Evolutionary conservation across 2,329 filamentous ascomycete species (phyloP).

Genomic region (Fusarium nisikadoi): DNA sequence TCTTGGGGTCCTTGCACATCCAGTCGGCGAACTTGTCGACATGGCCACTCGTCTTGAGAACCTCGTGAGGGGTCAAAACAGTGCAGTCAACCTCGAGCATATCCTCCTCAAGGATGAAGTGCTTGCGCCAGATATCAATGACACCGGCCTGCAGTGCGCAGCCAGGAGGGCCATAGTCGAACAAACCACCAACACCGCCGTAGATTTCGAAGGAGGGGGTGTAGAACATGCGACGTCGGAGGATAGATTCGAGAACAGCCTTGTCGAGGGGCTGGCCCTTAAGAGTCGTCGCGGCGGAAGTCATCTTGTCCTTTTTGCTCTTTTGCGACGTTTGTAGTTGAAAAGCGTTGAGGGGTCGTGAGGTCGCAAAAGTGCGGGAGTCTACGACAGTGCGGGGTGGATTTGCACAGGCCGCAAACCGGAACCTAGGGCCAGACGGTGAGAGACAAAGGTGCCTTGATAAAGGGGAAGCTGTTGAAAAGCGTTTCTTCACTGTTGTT

Average conservation of each 20-base stretch:
- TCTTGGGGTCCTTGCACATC: constrained; percentile 99
- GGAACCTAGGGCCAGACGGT: constrained; percentile 25
- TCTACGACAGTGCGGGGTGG: constrained; percentile 35
- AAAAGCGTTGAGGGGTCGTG: constrained; percentile 46
- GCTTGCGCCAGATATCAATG: constrained; percentile 89
- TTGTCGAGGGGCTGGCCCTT: constrained; percentile 93
- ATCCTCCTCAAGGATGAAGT: constrained; percentile 91
- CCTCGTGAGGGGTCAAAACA: constrained; percentile 90
- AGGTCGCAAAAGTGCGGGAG: constrained; percentile 46
- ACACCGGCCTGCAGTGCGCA: constrained; percentile 89
- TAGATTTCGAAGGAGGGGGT: constrained; percentile 97
- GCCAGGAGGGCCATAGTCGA: constrained; percentile 92
- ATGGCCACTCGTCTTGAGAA: constrained; percentile 95
- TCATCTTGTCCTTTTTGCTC: constrained; percentile 52
- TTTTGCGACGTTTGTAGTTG: constrained; percentile 45
- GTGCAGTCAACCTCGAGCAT: constrained; percentile 97
- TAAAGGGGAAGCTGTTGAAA: constrained; percentile 27
- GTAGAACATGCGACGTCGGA: constrained; percentile 91
- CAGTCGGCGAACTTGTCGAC: constrained; percentile 98
- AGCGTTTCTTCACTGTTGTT: constrained; percentile 2
- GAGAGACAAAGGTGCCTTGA: constrained; percentile 33
- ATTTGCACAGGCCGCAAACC: constrained; percentile 41
- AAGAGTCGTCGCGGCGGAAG: constrained; percentile 74
- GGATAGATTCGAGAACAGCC: constrained; percentile 81
- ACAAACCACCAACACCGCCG: constrained; percentile 86